Evolutionary conservation across 495 filamentous ascomycete species (phyloP), one percentile per base, ranked within the genome.

Genomic region (Penicillium coffeae): DNA sequence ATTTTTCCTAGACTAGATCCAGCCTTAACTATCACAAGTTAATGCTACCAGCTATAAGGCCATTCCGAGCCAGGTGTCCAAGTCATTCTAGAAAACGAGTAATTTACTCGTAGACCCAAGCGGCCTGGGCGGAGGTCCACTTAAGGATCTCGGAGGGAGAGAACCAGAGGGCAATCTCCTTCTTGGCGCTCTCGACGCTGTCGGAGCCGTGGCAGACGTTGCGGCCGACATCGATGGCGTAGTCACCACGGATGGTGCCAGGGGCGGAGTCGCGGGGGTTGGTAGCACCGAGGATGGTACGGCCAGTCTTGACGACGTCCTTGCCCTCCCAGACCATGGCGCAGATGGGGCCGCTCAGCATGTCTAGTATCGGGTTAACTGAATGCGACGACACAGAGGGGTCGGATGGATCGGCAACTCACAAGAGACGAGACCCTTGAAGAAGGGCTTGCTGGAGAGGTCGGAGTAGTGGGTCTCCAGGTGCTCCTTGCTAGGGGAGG

Each of bases 201-300:
- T 98, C 93, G 73, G 90, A 95, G 68, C 93, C 93, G 82, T 98
- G 93, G 85, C 93, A 96, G 74, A 98, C 89, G 81, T 98, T 98
- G 69, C 93, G 90, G 76, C 93, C 93, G 63, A 93, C 88, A 64
- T 91, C 88, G 45, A 84, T 80, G 62, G 81, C 81, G 66, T 64
- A 89, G 73, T 90, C 87, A 71, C 91, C 92, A 77, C 93, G 89
- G 77, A 97, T 97, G 74, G 93, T 97, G 66, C 93, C 93, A 43
- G 93, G 93, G 58, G 83, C 81, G 34, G 92, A 96, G 65, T 84
- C 87, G 52, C 91, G 79, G 58, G 93, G 93, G 85, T 98, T 97
- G 76, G 93, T 98, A 75, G 92, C 92, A 75, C 93, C 93, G 66
- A 98, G 88, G 71, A 98, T 80, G 71, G 75, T 72, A 69, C 93